A percentile compares a stretch with the other conserved stretches of the same genome.
Evolutionary conservation across 306 rosid species (phyloP).

Genomic region (Casuarina cunninghamiana): DNA sequence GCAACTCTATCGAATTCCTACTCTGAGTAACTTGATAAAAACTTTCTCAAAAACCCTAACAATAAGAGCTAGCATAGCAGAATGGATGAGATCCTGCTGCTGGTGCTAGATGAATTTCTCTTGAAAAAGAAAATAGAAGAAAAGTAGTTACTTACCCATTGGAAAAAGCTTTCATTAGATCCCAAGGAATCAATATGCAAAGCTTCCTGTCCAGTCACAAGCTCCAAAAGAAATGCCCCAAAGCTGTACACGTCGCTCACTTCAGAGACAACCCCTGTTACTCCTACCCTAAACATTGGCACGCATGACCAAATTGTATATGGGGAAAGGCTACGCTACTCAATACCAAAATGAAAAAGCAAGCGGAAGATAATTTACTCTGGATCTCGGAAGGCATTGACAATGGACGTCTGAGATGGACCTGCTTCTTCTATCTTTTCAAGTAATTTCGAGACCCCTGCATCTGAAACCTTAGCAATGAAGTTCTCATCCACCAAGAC

Average conservation of each 20-base stretch:
- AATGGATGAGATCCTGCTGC: background rate
- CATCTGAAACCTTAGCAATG: slow-evolving; percentile 49
- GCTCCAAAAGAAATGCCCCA: slow-evolving; percentile 49
- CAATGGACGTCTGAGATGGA: slow-evolving; percentile 38
- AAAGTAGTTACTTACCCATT: slow-evolving; percentile 30
- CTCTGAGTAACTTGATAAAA: background rate
- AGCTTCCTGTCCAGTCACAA: slow-evolving; percentile 48
- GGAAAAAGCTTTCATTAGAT: slow-evolving; percentile 44
- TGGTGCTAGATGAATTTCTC: background rate
- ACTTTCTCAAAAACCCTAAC: background rate
- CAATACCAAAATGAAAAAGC: slow-evolving; percentile 12
- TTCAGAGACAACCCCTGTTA: slow-evolving; percentile 24
- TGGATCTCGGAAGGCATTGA: slow-evolving; percentile 44
- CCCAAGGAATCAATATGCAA: slow-evolving; percentile 35
- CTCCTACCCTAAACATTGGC: slow-evolving; percentile 30
- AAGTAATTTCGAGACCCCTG: slow-evolving; percentile 39
- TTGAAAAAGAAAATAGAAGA: background rate
- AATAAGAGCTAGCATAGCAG: background rate
- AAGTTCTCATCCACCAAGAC: slow-evolving; percentile 48
- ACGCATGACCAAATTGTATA: background rate
- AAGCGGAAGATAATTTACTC: slow-evolving; percentile 32
- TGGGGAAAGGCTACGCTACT: background rate
- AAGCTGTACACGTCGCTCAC: slow-evolving; percentile 50
- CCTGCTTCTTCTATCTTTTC: slow-evolving; percentile 45
- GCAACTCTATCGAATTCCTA: background rate